Percentiles rank a stretch among this genome's conserved stretches.
These are phyloP conservation scores for Mycena pura DNA, from an alignment of 768 basidiomycete species.

Conservation along the genomic window DNA sequence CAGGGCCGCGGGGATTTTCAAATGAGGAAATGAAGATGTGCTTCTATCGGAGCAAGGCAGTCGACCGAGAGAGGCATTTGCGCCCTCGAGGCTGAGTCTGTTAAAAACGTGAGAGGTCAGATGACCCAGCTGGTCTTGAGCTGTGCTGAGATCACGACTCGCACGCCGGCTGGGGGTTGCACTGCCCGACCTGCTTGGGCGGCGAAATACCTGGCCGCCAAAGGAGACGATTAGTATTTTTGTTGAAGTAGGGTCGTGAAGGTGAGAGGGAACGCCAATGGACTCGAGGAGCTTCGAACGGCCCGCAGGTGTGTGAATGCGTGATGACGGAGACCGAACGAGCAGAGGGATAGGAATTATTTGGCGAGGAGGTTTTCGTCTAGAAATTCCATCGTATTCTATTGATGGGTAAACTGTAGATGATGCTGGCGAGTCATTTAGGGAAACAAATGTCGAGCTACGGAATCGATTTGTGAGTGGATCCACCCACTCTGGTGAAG, in stretches of 20 bases:
- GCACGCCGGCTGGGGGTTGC: constrained; percentile 33
- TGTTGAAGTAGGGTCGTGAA: constrained; percentile 53
- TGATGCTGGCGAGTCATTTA: constrained; percentile 40
- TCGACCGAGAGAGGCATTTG: background rate
- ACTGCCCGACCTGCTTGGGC: constrained; percentile 53
- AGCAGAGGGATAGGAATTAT: constrained; percentile 68
- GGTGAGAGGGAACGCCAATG: constrained; percentile 62
- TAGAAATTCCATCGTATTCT: constrained; percentile 35
- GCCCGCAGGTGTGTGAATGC: constrained; percentile 59
- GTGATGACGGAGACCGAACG: constrained; percentile 60
- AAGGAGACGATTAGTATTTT: constrained; percentile 82
- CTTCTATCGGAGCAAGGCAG: background rate
- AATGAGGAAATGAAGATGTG: constrained; percentile 1
- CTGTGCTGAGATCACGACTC: constrained; percentile 20
- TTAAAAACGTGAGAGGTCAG: background rate
- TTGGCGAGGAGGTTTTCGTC: constrained; percentile 41
- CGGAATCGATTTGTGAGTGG: constrained; percentile 51
- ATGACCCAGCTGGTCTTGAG: background rate
- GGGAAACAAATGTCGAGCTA: constrained; percentile 49
- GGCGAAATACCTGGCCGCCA: constrained; percentile 76
- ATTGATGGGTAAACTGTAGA: constrained; percentile 50
- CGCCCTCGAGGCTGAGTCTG: background rate
- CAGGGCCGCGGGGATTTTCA: constrained; percentile 1
- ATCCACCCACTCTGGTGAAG: constrained; percentile 71
- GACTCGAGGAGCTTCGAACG: constrained; percentile 60